phyloP scores from a whole-genome alignment of 2,329 filamentous ascomycete species.

The Bipolaris sorokiniana region DNA sequence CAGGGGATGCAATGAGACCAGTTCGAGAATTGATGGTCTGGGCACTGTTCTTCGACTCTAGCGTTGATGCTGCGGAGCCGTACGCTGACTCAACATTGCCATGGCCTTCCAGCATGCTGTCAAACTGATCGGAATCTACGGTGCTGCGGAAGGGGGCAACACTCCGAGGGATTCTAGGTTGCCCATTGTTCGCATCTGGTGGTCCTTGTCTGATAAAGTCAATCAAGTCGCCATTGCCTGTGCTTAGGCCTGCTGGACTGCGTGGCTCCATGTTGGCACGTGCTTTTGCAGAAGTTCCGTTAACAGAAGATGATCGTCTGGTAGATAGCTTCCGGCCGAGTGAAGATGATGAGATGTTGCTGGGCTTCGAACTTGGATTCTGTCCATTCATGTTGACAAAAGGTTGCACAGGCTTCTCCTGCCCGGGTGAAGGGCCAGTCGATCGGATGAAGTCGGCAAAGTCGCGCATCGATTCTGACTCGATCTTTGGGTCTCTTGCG shows the following conservation, averaged over 20 bases:
- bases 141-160: constrained; percentile 85
- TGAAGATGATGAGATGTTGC: constrained; percentile 32
- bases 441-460: constrained; percentile 90
- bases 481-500: constrained; percentile 75
- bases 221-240: constrained; percentile 81
- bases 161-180: constrained; percentile 78
- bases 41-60: constrained; percentile 51
- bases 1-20: constrained; percentile 61
- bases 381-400: constrained; percentile 37
- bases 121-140: constrained; percentile 82
- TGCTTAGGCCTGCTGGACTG: constrained; percentile 69
- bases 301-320: constrained; percentile 25
- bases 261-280: constrained; percentile 60
- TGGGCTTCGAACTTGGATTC: constrained; percentile 21
- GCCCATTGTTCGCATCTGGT: constrained; percentile 62
- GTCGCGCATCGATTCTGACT: constrained; percentile 75
- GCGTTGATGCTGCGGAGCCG: constrained; percentile 45
- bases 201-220: constrained; percentile 94
- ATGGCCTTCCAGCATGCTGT: constrained; percentile 43
- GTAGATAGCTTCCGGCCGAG: constrained; percentile 40
- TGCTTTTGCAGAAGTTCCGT: constrained; percentile 35
- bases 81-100: constrained; percentile 44
- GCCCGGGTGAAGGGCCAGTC: constrained; percentile 65
- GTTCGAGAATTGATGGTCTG: constrained; percentile 78
- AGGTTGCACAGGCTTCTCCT: constrained; percentile 43